These are phyloP conservation scores for Boletus reticulatus DNA, from an alignment of 768 basidiomycete species.

Conservation along the genomic window DNA sequence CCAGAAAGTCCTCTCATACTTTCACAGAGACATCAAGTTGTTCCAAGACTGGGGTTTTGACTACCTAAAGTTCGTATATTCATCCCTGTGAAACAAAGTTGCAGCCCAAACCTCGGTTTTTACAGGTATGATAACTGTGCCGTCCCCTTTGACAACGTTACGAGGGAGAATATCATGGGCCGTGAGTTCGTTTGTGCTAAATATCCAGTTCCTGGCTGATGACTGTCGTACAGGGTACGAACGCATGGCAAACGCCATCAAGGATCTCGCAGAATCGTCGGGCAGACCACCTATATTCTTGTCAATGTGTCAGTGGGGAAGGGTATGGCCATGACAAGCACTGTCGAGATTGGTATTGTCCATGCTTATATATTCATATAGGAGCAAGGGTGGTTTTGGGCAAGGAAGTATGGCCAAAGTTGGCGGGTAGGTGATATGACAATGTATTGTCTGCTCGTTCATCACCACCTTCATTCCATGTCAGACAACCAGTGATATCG, in stretches of 20 bases:
- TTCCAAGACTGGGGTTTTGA: constrained; percentile 71
- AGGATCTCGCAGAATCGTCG: constrained; percentile 42
- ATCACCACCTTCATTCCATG: neutral
- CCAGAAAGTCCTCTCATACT: neutral
- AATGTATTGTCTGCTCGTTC: neutral
- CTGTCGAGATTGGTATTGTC: too few relatives aligned
- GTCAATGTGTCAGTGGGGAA: constrained; percentile 69
- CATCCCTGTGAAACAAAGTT: neutral
- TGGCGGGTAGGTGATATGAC: constrained; percentile 50
- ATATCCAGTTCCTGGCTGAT: neutral
- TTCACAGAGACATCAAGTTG: constrained; percentile 48
- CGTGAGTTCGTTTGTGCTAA: constrained; percentile 34
- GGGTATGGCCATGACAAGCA: constrained; percentile 36
- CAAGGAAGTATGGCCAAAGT: constrained; percentile 54
- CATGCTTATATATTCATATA: constrained; percentile 22
- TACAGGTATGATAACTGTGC: constrained; percentile 62
- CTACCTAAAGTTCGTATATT: constrained; percentile 50
- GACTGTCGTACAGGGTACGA: constrained; percentile 45
- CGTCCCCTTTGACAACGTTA: constrained; percentile 56
- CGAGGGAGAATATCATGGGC: constrained; percentile 53
- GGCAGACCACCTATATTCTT: constrained; percentile 55
- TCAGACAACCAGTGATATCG: constrained; percentile 53
- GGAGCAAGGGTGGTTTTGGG: constrained; percentile 68
- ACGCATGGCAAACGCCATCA: constrained; percentile 60
- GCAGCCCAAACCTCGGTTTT: neutral